These are phyloP conservation scores for Fagus crenata DNA, from an alignment of 306 rosid genomes.

Conservation along the genomic window DNA sequence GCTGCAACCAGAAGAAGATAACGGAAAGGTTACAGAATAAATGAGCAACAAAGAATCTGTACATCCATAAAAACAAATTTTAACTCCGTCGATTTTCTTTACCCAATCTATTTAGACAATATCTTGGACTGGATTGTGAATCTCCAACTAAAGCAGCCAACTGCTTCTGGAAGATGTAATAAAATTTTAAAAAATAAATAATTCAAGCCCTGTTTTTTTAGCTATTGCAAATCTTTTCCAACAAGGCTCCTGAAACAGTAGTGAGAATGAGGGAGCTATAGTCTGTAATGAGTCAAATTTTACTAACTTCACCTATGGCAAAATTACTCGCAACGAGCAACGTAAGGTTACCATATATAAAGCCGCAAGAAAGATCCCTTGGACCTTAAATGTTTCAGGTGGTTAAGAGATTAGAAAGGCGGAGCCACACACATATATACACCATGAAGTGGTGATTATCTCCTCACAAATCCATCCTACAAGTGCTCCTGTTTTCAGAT, in stretches of 20 bases:
- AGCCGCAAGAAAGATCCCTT: neutral
- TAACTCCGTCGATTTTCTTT: neutral
- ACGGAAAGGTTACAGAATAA: constrained; percentile 12
- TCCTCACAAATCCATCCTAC: neutral
- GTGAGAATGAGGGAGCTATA: neutral
- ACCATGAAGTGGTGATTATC: neutral
- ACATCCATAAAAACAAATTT: neutral
- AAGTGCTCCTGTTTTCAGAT: neutral
- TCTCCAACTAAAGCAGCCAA: neutral
- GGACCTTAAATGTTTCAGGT: neutral
- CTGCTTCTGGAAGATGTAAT: neutral
- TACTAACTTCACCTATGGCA: neutral
- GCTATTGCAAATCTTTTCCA: neutral
- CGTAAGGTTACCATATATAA: neutral
- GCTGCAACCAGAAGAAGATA: constrained; percentile 47
- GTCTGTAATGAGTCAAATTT: neutral
- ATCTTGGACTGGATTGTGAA: neutral
- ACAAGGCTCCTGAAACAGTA: neutral
- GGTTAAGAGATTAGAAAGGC: neutral
- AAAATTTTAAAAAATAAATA: neutral
- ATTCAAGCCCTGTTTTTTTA: neutral
- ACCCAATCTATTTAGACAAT: neutral
- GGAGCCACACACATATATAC: neutral
- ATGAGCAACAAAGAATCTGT: constrained; percentile 4
- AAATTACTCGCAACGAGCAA: neutral